Conservation (phyloP, 371 early-diverging fungal genomes). For the Neoconidiobolus thromboides region DNA sequence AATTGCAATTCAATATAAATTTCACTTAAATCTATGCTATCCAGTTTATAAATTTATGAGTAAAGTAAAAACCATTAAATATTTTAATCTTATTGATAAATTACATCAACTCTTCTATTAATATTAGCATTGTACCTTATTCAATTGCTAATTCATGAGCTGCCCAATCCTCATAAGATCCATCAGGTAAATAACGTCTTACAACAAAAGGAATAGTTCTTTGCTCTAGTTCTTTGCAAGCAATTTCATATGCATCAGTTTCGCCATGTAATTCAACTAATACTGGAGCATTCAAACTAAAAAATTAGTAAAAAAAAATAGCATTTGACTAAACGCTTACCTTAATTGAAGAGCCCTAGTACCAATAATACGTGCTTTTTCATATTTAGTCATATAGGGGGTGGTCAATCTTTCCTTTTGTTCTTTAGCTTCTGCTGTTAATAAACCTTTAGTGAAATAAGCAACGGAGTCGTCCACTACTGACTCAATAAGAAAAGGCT, state of each 20-base stretch:
- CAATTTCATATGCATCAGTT: slow-evolving; percentile 95
- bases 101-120: too few species aligned
- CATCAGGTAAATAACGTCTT: slow-evolving; percentile 91
- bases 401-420: slow-evolving; percentile 63
- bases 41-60: too few species aligned
- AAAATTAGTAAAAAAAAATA: background rate
- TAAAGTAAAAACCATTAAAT: too few species aligned
- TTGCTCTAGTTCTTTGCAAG: slow-evolving; percentile 90
- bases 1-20: too few species aligned
- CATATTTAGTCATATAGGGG: slow-evolving; percentile 99
- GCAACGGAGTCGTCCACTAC: too few species aligned
- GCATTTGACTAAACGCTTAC: slow-evolving; percentile 12
- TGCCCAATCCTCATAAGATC: slow-evolving; percentile 94
- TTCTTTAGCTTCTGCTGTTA: too few species aligned
- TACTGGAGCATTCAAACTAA: slow-evolving; percentile 95
- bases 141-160: slow-evolving; percentile 56
- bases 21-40: too few species aligned
- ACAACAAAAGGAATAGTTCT: slow-evolving; percentile 93
- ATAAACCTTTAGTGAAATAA: too few species aligned
- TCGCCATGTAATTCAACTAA: slow-evolving; percentile 95
- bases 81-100: too few species aligned
- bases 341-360: slow-evolving; percentile 71
- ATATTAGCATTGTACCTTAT: too few species aligned
- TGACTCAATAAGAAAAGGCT: too few species aligned
- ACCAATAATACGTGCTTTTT: slow-evolving; percentile 93